These are phyloP conservation scores for Senna siamea DNA, from an alignment of 306 rosid species.

Conservation along the genomic window DNA sequence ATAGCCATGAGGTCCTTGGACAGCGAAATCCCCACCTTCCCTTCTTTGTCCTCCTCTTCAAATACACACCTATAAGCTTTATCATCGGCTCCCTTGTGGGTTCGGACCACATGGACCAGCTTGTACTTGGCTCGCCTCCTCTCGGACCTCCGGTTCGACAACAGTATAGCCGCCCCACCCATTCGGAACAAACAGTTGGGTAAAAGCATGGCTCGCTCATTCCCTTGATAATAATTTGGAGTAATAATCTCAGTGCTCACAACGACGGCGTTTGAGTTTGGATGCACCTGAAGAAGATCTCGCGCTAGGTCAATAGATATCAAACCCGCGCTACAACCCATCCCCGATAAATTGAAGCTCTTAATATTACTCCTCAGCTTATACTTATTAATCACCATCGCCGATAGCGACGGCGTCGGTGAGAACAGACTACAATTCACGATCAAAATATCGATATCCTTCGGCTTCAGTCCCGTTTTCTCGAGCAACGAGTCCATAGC, in stretches of 20 bases:
- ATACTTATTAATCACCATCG: constrained; percentile 84
- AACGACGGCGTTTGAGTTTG: constrained; percentile 77
- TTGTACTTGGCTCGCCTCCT: constrained; percentile 61
- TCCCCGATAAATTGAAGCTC: constrained; percentile 84
- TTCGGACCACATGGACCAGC: constrained; percentile 67
- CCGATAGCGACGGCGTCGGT: constrained; percentile 81
- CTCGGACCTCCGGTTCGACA: constrained; percentile 63
- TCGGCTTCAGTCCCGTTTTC: constrained; percentile 70
- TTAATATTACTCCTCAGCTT: constrained; percentile 75
- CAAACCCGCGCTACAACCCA: constrained; percentile 87
- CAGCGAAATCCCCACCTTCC: constrained; percentile 77
- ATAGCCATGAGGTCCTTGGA: constrained; percentile 89
- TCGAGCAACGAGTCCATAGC: constrained; percentile 61
- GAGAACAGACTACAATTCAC: constrained; percentile 85
- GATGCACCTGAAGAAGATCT: constrained; percentile 81
- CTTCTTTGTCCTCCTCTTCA: constrained; percentile 74
- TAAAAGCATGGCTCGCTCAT: constrained; percentile 84
- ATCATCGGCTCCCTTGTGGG: constrained; percentile 79
- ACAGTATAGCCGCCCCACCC: constrained; percentile 84
- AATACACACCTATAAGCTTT: constrained; percentile 71
- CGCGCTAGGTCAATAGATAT: constrained; percentile 79
- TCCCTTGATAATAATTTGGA: constrained; percentile 83
- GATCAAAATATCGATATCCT: constrained; percentile 73
- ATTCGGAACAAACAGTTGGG: constrained; percentile 88
- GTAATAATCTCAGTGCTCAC: constrained; percentile 90